phyloP scores from a whole-genome alignment of 306 rosid species.

The Quercus wislizeni region DNA sequence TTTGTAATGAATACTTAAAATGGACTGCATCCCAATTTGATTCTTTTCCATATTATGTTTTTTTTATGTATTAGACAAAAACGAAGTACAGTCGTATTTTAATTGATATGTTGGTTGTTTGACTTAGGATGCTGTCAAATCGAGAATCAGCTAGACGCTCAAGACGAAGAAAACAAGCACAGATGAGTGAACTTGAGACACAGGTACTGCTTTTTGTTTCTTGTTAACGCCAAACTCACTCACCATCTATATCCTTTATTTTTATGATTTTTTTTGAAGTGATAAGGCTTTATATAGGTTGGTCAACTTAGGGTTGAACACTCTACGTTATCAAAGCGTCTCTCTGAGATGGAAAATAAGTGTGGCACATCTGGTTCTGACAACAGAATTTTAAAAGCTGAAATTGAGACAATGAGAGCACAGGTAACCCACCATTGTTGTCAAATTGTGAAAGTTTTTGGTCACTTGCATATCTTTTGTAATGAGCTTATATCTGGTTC shows the following conservation, averaged over 20 bases:
- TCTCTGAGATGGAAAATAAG: conserved; percentile 49
- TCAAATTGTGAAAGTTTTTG: not conserved
- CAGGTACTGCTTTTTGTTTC: conserved; percentile 41
- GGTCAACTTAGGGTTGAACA: conserved; percentile 50
- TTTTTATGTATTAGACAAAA: not conserved
- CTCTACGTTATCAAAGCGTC: conserved; percentile 47
- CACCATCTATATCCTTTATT: not conserved
- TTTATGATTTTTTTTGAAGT: conserved; percentile 1
- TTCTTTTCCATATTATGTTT: not conserved
- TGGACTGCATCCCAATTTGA: not conserved
- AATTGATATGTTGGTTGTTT: conserved; percentile 29
- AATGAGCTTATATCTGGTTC: not conserved
- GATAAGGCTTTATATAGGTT: conserved; percentile 24
- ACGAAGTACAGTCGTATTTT: conserved; percentile 9
- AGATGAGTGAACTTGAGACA: conserved; percentile 55
- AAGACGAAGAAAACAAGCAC: conserved; percentile 63
- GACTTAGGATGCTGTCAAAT: conserved; percentile 59
- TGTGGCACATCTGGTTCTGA: conserved; percentile 52
- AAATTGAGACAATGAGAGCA: conserved; percentile 59
- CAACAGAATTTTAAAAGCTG: conserved; percentile 58
- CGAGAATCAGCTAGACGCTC: conserved; percentile 73
- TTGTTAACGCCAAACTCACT: not conserved
- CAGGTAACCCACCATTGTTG: conserved; percentile 31
- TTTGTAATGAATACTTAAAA: not conserved
- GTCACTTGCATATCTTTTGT: not conserved